A percentile compares a stretch with the other conserved stretches of the same genome.
phyloP scores from a whole-genome alignment of 148 eudicot genomes.

The Heliamphora exappendiculata region DNA sequence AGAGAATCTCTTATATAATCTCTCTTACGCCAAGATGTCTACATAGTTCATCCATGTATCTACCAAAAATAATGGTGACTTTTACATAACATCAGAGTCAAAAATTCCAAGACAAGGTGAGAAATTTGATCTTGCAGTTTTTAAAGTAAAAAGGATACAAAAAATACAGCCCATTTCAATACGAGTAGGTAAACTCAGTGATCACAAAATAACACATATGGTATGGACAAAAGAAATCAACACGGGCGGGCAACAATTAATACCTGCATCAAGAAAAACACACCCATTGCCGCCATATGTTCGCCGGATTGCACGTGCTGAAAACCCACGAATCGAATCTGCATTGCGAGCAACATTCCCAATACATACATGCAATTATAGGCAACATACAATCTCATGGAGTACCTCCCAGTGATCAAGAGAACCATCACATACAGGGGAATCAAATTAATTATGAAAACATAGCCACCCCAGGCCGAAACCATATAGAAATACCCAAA shows the following conservation, averaged over 20 bases:
- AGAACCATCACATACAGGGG: constrained; percentile 89
- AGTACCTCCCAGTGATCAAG: constrained; percentile 81
- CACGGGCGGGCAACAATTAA: neutral
- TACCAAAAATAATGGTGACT: neutral
- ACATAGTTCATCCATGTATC: neutral
- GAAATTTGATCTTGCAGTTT: neutral
- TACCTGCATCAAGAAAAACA: constrained; percentile 98
- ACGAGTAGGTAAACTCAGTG: neutral
- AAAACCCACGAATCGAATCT: constrained; percentile 94
- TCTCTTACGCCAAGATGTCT: neutral
- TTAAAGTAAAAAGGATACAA: neutral
- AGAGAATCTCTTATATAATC: neutral
- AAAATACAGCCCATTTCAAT: neutral
- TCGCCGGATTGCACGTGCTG: constrained; percentile 99
- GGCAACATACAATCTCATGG: constrained; percentile 92
- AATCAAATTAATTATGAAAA: constrained; percentile 83
- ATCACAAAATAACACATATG: neutral
- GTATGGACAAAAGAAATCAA: neutral
- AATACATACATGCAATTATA: constrained; percentile 86
- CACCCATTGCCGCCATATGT: constrained; percentile 99
- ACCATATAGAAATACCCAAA: constrained; percentile 98
- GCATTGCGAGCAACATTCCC: constrained; percentile 97
- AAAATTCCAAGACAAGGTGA: neutral
- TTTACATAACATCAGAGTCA: neutral
- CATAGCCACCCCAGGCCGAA: constrained; percentile 99